Evolutionary conservation across 352 stramenopile genomes (phyloP).

Genomic region (Bremia lactucae): DNA sequence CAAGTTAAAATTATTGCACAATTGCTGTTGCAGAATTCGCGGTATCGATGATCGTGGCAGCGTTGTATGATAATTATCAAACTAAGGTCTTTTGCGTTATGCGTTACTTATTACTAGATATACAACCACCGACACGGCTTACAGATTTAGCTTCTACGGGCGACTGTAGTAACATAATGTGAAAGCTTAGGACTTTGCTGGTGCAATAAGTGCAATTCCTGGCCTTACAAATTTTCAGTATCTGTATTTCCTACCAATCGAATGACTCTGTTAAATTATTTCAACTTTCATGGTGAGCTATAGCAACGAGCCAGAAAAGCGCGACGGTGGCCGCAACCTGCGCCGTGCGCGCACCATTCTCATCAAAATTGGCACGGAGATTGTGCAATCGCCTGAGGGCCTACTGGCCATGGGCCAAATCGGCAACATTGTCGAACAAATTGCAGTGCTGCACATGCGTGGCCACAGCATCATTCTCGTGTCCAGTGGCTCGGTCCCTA

Average conservation of each 20-base stretch:
- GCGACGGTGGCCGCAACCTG: conserved; percentile 28
- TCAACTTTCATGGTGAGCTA: conserved; percentile 2
- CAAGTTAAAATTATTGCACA: conserved; percentile 1
- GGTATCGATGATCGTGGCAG: too few relatives aligned
- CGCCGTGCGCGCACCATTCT: conserved; percentile 61
- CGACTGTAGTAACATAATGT: too few relatives aligned
- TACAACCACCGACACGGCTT: too few relatives aligned
- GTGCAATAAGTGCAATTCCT: not conserved
- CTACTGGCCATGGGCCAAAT: conserved; percentile 79
- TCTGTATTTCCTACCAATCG: conserved; percentile 2
- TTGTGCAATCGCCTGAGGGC: conserved; percentile 69
- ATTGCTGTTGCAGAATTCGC: too few relatives aligned
- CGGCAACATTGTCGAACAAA: conserved; percentile 77
- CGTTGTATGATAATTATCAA: too few relatives aligned
- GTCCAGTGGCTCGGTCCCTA: conserved; percentile 69
- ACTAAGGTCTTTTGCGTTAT: too few relatives aligned
- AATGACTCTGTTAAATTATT: too few relatives aligned
- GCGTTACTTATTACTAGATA: too few relatives aligned
- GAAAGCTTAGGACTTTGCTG: not conserved
- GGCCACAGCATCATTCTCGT: conserved; percentile 77
- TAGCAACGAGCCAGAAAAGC: conserved; percentile 5
- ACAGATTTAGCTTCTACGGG: too few relatives aligned
- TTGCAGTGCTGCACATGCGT: conserved; percentile 72
- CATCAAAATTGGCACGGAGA: conserved; percentile 81
- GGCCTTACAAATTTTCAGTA: conserved; percentile 6